phyloP scores from a whole-genome alignment of 164 flowering plant genomes.

The Tinospora cordifolia region DNA sequence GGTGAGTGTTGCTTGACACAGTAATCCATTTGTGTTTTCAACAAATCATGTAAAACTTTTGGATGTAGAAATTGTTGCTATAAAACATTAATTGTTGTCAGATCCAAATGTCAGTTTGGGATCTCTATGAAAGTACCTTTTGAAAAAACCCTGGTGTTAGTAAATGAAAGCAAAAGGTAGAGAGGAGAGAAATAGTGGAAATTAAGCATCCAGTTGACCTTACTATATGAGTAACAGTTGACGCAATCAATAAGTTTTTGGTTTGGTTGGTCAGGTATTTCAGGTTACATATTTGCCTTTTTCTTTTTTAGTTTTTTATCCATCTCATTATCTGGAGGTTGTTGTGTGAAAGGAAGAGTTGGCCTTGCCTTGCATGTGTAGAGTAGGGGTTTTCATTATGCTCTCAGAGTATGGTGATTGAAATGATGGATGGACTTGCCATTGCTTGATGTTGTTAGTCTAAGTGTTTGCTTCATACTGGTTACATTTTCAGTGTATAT shows the following conservation, averaged over 20 bases:
- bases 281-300: too few relatives aligned
- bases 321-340: neutral
- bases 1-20: conserved; percentile 34
- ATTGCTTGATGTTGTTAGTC: neutral
- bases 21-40: neutral
- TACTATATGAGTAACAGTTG: neutral
- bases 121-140: too few relatives aligned
- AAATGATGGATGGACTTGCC: neutral
- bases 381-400: neutral
- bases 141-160: too few relatives aligned
- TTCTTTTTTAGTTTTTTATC: neutral
- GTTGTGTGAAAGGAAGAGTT: neutral
- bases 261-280: too few relatives aligned
- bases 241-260: neutral
- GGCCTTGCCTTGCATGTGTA: neutral
- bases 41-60: too few relatives aligned
- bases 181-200: too few relatives aligned
- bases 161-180: too few relatives aligned
- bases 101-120: too few relatives aligned
- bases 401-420: too few relatives aligned
- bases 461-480: neutral
- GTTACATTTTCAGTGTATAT: neutral
- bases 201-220: neutral
- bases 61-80: neutral
- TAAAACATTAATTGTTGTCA: too few relatives aligned